Percentiles rank a stretch among this genome's conserved stretches.
phyloP scores from a whole-genome alignment of 208 protist species.

The Herpetomonas muscarum region DNA sequence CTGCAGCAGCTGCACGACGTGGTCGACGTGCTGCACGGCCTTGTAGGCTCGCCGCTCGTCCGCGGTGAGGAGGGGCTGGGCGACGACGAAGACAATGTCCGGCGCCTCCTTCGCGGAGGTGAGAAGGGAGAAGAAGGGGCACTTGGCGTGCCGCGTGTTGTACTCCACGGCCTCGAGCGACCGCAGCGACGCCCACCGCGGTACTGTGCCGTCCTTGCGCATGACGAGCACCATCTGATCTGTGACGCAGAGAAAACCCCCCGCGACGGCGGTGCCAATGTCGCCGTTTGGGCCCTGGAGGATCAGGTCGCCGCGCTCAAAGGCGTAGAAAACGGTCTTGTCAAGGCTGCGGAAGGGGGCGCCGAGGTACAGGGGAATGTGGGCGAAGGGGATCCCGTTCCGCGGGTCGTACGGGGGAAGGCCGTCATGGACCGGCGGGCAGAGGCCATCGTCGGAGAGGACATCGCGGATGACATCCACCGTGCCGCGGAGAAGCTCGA shows the following conservation, averaged over 20 bases:
- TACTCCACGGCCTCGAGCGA: conserved; percentile 4
- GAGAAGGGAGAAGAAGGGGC: conserved; percentile 6
- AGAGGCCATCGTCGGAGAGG: conserved; percentile 11
- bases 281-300: conserved; percentile 6
- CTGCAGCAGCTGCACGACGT: background rate
- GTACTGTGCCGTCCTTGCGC: conserved; percentile 11
- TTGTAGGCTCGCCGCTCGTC: conserved; percentile 1
- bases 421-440: conserved; percentile 11
- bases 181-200: conserved; percentile 4
- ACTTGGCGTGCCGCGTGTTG: background rate
- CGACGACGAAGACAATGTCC: conserved; percentile 11
- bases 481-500: background rate
- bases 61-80: conserved; percentile 1
- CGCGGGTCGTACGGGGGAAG: conserved; percentile 6
- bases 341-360: conserved; percentile 7
- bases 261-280: background rate
- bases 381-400: conserved; percentile 9
- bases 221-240: conserved; percentile 12
- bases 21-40: background rate
- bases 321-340: conserved; percentile 15
- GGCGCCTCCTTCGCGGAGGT: background rate
- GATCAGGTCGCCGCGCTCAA: conserved; percentile 13
- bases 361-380: conserved; percentile 14
- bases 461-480: conserved; percentile 12
- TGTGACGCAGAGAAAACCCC: conserved; percentile 11